These are phyloP conservation scores for Chytriomyces confervae DNA, from an alignment of 192 early-diverging fungal species.

Conservation along the genomic window DNA sequence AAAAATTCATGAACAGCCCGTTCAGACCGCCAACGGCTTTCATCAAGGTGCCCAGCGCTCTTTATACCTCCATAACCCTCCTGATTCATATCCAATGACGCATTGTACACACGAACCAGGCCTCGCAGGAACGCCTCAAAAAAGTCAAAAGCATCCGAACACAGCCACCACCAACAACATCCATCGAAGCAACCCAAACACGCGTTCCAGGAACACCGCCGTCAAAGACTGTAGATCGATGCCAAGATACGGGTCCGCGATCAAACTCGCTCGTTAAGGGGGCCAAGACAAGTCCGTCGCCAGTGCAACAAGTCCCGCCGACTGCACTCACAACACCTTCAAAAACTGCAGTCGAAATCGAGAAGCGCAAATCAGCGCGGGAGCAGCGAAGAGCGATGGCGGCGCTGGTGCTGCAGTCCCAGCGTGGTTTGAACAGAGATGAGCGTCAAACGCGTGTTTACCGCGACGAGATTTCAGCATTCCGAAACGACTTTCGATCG, in stretches of 20 bases:
- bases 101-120: slow-evolving; percentile 1
- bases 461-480: slow-evolving; percentile 31
- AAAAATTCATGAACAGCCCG: too few relatives aligned
- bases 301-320: not conserved
- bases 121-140: slow-evolving; percentile 27
- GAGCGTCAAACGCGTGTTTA: slow-evolving; percentile 28
- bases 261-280: not conserved
- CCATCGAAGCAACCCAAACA: not conserved
- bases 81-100: not conserved
- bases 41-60: slow-evolving; percentile 15
- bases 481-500: slow-evolving; percentile 11
- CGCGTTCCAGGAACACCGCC: not conserved
- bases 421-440: slow-evolving; percentile 4
- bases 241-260: not conserved
- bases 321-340: slow-evolving; percentile 28
- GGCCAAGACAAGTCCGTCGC: not conserved
- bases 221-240: not conserved
- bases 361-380: slow-evolving; percentile 25
- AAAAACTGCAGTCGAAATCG: slow-evolving; percentile 40
- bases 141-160: slow-evolving; percentile 26
- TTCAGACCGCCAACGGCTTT: slow-evolving; percentile 35
- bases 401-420: slow-evolving; percentile 3
- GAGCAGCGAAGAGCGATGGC: slow-evolving; percentile 32
- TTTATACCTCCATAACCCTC: not conserved
- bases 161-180: not conserved